Percentiles rank a stretch among this genome's conserved stretches.
phyloP scores from a whole-genome alignment of 1,284 basidiomycete genomes.

The Pyrrhoderma noxium region DNA sequence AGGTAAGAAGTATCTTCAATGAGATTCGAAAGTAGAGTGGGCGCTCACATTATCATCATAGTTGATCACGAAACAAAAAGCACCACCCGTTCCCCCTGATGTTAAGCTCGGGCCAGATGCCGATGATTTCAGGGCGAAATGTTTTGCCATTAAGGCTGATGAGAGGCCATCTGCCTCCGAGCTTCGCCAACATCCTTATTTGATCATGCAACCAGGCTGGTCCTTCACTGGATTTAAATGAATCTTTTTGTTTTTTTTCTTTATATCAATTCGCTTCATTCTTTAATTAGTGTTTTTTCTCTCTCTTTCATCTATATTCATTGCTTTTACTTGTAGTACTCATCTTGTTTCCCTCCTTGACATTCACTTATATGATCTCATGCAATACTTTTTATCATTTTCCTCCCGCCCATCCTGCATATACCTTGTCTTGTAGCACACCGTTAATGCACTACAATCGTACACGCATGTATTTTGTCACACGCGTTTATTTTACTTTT shows the following conservation, averaged over 20 bases:
- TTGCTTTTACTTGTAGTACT: slow-evolving; percentile 3
- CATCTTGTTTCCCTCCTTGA: background rate
- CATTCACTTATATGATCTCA: background rate
- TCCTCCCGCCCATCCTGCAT: no score
- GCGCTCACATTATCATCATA: slow-evolving; percentile 26
- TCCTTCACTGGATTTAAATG: slow-evolving; percentile 56
- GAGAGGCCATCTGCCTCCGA: slow-evolving; percentile 81
- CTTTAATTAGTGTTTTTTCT: background rate
- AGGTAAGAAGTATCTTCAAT: slow-evolving; percentile 40
- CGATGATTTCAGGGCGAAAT: slow-evolving; percentile 82
- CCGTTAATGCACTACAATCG: slow-evolving; percentile 1
- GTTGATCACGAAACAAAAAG: slow-evolving; percentile 76
- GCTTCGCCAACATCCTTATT: slow-evolving; percentile 80
- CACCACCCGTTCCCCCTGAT: slow-evolving; percentile 86
- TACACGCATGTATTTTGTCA: background rate
- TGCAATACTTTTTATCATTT: background rate
- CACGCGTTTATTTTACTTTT: background rate
- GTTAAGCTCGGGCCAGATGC: slow-evolving; percentile 70
- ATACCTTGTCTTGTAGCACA: slow-evolving; percentile 4
- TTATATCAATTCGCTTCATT: slow-evolving; percentile 7
- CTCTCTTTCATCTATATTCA: slow-evolving; percentile 3
- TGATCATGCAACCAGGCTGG: slow-evolving; percentile 71
- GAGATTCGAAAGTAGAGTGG: background rate
- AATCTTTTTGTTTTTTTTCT: slow-evolving; percentile 21
- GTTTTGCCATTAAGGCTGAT: slow-evolving; percentile 87